A percentile compares a stretch with the other conserved stretches of the same genome.
These are phyloP conservation scores for Chloris gayana DNA, from an alignment of 176 grass and related monocot species.

Conservation along the genomic window DNA sequence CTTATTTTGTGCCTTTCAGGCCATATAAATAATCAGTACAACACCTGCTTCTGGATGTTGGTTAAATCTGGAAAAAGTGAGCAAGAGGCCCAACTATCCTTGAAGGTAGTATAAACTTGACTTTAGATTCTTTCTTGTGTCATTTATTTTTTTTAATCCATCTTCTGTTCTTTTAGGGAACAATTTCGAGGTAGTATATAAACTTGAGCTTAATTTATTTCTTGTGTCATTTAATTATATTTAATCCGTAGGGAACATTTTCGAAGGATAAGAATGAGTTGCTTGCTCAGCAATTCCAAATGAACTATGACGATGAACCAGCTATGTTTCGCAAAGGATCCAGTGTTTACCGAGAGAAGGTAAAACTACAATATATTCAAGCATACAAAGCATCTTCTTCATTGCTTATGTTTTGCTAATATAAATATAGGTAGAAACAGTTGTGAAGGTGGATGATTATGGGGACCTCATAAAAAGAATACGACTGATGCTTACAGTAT, in stretches of 20 bases:
- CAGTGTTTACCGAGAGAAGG: slow-evolving; percentile 67
- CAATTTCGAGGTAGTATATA: too few relatives aligned
- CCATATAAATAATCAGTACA: slow-evolving; percentile 88
- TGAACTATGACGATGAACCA: slow-evolving; percentile 65
- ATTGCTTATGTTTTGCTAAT: not conserved
- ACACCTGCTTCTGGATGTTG: slow-evolving; percentile 79
- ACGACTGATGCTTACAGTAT: slow-evolving; percentile 31
- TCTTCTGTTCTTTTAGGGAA: not conserved
- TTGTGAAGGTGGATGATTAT: slow-evolving; percentile 54
- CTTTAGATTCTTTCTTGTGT: slow-evolving; percentile 11
- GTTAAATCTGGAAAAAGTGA: slow-evolving; percentile 83
- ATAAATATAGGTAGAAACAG: slow-evolving; percentile 48
- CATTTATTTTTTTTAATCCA: not conserved
- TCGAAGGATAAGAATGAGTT: slow-evolving; percentile 75
- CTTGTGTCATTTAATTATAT: too few relatives aligned
- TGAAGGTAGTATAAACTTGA: slow-evolving; percentile 53
- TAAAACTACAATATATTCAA: slow-evolving; percentile 29
- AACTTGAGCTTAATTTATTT: too few relatives aligned
- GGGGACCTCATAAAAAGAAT: slow-evolving; percentile 46
- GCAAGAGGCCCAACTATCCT: slow-evolving; percentile 57
- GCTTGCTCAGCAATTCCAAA: slow-evolving; percentile 62
- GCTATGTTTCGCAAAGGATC: slow-evolving; percentile 77
- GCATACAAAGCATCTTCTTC: not conserved
- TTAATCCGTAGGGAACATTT: slow-evolving; percentile 53
- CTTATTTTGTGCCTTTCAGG: slow-evolving; percentile 46